Conservation (phyloP, 371 early-diverging fungal genomes). For the Mucor circinelloides region DNA sequence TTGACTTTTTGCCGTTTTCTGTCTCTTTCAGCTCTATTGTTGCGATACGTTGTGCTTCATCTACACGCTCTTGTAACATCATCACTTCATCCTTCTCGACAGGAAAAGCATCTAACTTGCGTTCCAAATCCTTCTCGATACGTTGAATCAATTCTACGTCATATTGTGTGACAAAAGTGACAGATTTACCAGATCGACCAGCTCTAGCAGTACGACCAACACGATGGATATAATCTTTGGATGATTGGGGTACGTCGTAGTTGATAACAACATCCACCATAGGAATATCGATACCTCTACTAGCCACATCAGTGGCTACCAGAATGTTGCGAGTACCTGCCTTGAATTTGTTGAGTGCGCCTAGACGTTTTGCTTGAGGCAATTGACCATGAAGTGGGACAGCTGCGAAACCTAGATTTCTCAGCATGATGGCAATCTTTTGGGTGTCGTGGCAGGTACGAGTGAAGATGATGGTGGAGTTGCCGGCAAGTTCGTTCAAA, state of each 20-base stretch:
- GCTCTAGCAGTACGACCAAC: conserved; percentile 98
- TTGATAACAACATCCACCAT: conserved; percentile 94
- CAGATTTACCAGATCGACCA: conserved; percentile 89
- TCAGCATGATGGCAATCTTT: conserved; percentile 82
- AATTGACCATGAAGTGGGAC: conserved; percentile 95
- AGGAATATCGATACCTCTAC: conserved; percentile 98
- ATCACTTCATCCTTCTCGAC: conserved; percentile 83
- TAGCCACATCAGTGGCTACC: conserved; percentile 99
- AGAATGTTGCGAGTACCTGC: conserved; percentile 83
- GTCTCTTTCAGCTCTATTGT: conserved; percentile 69
- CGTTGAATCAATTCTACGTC: conserved; percentile 94
- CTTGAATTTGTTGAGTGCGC: conserved; percentile 91
- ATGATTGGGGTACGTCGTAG: conserved; percentile 94
- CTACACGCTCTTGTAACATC: conserved; percentile 91
- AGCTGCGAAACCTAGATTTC: conserved; percentile 91
- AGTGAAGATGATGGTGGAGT: conserved; percentile 90
- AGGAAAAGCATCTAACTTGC: conserved; percentile 85
- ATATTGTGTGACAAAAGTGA: conserved; percentile 98
- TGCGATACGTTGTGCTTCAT: conserved; percentile 89
- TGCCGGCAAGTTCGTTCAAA: conserved; percentile 90
- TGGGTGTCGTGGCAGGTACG: conserved; percentile 88
- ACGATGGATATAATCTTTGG: conserved; percentile 97
- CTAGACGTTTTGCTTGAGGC: conserved; percentile 89
- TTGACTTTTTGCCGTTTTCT: conserved; percentile 56
- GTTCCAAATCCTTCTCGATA: conserved; percentile 88